Percentiles rank a stretch among this genome's conserved stretches.
These are phyloP conservation scores for Hibiscus mutabilis DNA, from an alignment of 345 rosid species.

Conservation along the genomic window DNA sequence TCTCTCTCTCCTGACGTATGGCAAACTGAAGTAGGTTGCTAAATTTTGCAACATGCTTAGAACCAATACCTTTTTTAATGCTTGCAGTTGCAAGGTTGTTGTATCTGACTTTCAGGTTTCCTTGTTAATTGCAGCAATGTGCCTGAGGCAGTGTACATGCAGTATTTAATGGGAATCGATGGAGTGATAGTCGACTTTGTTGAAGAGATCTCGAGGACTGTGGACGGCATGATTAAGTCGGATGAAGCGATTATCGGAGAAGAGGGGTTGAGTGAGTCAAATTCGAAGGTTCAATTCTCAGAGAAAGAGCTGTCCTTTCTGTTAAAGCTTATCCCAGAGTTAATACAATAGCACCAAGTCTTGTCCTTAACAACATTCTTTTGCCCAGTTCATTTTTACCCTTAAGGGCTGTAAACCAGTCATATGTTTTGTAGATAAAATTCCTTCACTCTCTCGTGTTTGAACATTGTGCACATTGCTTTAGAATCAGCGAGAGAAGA, in stretches of 20 bases:
- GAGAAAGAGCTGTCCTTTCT: conserved; percentile 75
- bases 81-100: not conserved
- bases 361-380: not conserved
- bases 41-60: not conserved
- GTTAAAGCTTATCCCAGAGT: conserved; percentile 76
- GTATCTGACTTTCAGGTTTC: not conserved
- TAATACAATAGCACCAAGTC: conserved; percentile 47
- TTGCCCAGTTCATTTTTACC: too few relatives aligned
- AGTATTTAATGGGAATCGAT: conserved; percentile 81
- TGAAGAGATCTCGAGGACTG: conserved; percentile 58
- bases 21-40: conserved; percentile 64
- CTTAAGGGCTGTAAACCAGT: not conserved
- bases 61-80: not conserved
- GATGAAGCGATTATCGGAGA: conserved; percentile 16
- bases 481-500: too few relatives aligned
- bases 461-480: not conserved
- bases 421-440: not conserved
- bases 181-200: conserved; percentile 90
- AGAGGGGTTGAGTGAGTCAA: conserved; percentile 3
- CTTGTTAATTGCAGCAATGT: conserved; percentile 50
- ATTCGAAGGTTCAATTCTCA: conserved; percentile 59
- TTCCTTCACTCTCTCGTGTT: not conserved
- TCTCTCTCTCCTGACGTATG: conserved; percentile 79
- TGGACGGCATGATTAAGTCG: conserved; percentile 51
- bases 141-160: conserved; percentile 83